Conservation (phyloP, 1,139 yeast genomes). For the Groenewaldozyma auringiensis region DNA sequence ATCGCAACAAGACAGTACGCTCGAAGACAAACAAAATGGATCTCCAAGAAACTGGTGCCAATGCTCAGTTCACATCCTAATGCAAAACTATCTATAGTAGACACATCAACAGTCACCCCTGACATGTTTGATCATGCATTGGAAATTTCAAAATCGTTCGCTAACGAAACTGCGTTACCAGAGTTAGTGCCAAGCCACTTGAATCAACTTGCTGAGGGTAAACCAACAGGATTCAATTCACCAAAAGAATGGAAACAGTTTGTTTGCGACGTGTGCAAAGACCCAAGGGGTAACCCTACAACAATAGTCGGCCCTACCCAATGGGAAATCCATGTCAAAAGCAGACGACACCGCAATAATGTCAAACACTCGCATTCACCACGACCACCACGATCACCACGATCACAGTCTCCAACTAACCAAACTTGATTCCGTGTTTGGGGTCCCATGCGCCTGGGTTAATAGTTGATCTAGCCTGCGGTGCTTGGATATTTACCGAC, state of each 20-base stretch:
- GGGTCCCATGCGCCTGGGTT: conserved; percentile 30
- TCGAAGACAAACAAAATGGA: conserved; percentile 89
- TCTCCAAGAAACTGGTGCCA: conserved; percentile 58
- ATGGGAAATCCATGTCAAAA: conserved; percentile 59
- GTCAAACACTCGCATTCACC: too few relatives aligned
- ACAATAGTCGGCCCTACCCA: conserved; percentile 68
- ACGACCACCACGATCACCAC: too few relatives aligned
- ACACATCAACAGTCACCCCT: conserved; percentile 47
- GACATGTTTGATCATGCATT: conserved; percentile 11
- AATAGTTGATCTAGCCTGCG: conserved; percentile 6
- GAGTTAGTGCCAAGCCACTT: conserved; percentile 18
- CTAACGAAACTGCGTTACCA: conserved; percentile 17
- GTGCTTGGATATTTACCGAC: too few relatives aligned
- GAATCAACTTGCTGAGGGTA: conserved; percentile 41
- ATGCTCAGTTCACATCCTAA: conserved; percentile 41
- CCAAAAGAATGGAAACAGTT: conserved; percentile 58
- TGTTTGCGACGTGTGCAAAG: conserved; percentile 60
- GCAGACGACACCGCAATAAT: conserved; percentile 37
- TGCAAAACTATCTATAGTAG: conserved; percentile 45
- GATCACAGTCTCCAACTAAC: conserved; percentile 15
- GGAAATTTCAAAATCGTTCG: conserved; percentile 41
- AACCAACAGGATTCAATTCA: conserved; percentile 7
- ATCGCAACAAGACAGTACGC: conserved; percentile 81
- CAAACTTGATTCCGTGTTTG: conserved; percentile 32
- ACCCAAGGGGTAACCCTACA: conserved; percentile 45